Conservation (phyloP, 805 yeast species). For the Saturnispora kantuleensis region DNA sequence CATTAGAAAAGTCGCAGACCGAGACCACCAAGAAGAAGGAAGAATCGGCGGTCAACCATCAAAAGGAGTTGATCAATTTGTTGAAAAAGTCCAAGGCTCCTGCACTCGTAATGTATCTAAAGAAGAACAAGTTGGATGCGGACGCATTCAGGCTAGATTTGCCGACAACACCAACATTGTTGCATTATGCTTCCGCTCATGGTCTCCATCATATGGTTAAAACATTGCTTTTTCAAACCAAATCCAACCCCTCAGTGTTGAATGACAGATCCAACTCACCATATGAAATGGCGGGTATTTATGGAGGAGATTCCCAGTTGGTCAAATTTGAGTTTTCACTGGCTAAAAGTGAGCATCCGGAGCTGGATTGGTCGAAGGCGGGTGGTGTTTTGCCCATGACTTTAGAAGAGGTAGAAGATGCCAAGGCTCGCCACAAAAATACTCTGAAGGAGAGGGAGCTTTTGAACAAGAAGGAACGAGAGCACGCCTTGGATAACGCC, state of each 20-base stretch:
- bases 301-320: constrained; percentile 42
- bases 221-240: constrained; percentile 49
- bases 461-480: neutral
- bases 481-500: neutral
- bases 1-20: constrained; percentile 17
- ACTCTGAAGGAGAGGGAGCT: neutral
- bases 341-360: constrained; percentile 43
- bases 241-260: constrained; percentile 56
- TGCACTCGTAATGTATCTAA: constrained; percentile 50
- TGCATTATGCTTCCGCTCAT: constrained; percentile 68
- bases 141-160: constrained; percentile 49
- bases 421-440: constrained; percentile 11
- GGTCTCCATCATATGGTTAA: constrained; percentile 61
- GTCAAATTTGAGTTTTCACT: constrained; percentile 50
- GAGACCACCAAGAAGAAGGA: constrained; percentile 6
- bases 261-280: constrained; percentile 56
- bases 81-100: constrained; percentile 74
- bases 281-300: constrained; percentile 43
- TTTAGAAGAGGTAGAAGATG: constrained; percentile 43
- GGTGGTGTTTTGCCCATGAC: constrained; percentile 53
- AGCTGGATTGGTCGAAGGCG: constrained; percentile 43
- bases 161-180: constrained; percentile 52
- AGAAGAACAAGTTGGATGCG: constrained; percentile 39
- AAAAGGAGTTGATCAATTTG: constrained; percentile 48
- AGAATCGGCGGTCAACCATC: constrained; percentile 24